Evolutionary conservation across 2,329 filamentous ascomycete species (phyloP).

Genomic region (Fusarium anthophilum): DNA sequence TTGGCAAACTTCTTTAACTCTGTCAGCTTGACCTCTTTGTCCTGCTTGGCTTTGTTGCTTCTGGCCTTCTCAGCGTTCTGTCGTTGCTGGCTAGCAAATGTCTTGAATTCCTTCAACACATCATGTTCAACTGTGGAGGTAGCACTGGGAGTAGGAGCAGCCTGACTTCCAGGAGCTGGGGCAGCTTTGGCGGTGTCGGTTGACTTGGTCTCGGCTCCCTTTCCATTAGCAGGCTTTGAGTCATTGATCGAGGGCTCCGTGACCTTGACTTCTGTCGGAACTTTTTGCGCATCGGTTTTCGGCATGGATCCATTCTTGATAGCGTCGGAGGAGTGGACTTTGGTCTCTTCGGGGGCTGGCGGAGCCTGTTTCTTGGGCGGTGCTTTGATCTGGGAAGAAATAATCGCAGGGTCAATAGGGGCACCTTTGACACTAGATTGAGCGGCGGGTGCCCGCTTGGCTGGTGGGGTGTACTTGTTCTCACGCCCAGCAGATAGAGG

Average conservation of each 20-base stretch:
- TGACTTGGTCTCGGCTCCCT: slow-evolving; percentile 45
- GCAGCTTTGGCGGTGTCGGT: slow-evolving; percentile 37
- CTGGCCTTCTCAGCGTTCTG: slow-evolving; percentile 65
- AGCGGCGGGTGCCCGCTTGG: slow-evolving; percentile 79
- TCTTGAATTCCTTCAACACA: slow-evolving; percentile 70
- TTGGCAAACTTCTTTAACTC: slow-evolving; percentile 95
- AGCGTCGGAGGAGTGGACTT: slow-evolving; percentile 37
- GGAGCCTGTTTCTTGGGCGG: slow-evolving; percentile 51
- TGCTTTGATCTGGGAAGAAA: slow-evolving; percentile 79
- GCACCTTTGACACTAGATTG: slow-evolving; percentile 79
- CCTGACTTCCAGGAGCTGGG: slow-evolving; percentile 53
- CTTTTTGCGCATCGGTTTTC: slow-evolving; percentile 44
- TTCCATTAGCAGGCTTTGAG: slow-evolving; percentile 48
- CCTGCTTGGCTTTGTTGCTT: slow-evolving; percentile 69
- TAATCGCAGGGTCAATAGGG: slow-evolving; percentile 88
- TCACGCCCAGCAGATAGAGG: slow-evolving; percentile 64
- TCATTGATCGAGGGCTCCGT: slow-evolving; percentile 33
- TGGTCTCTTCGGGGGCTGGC: slow-evolving; percentile 40
- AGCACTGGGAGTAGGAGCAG: slow-evolving; percentile 59
- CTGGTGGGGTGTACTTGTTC: slow-evolving; percentile 90
- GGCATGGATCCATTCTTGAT: slow-evolving; percentile 44
- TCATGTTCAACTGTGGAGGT: slow-evolving; percentile 70
- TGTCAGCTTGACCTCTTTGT: slow-evolving; percentile 92
- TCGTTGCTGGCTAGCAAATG: slow-evolving; percentile 67
- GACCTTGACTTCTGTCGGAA: slow-evolving; percentile 43